Percentiles rank a stretch among this genome's conserved stretches.
Evolutionary conservation across 768 basidiomycete genomes (phyloP).

Genomic region (Ramaria sp.): DNA sequence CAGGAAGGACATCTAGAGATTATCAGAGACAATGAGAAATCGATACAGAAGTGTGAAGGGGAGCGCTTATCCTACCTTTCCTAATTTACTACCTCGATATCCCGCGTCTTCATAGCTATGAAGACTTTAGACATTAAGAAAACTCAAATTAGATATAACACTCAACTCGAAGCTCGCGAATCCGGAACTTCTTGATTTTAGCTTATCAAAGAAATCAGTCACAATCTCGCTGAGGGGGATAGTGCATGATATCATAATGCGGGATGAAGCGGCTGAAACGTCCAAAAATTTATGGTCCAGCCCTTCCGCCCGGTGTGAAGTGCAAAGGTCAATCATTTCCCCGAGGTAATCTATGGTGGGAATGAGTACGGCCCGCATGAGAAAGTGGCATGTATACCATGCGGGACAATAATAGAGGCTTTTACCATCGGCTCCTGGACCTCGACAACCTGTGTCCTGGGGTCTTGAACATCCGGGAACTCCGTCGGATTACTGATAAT

Average conservation of each 20-base stretch:
- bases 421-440: slow-evolving; percentile 90
- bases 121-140: neutral
- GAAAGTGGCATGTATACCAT: slow-evolving; percentile 39
- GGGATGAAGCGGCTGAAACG: slow-evolving; percentile 34
- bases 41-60: too few relatives aligned
- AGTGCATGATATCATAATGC: slow-evolving; percentile 71
- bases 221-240: slow-evolving; percentile 92
- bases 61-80: slow-evolving; percentile 62
- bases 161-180: slow-evolving; percentile 86
- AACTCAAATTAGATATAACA: slow-evolving; percentile 10
- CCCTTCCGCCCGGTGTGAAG: slow-evolving; percentile 71
- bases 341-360: slow-evolving; percentile 69
- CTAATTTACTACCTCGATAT: slow-evolving; percentile 69
- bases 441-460: slow-evolving; percentile 43
- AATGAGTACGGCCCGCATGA: neutral
- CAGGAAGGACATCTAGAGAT: slow-evolving; percentile 72
- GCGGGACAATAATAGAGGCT: slow-evolving; percentile 89
- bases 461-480: slow-evolving; percentile 77
- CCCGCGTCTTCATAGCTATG: slow-evolving; percentile 89
- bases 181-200: slow-evolving; percentile 88
- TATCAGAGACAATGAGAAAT: neutral
- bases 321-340: slow-evolving; percentile 93
- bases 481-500: slow-evolving; percentile 88
- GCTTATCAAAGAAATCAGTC: slow-evolving; percentile 87
- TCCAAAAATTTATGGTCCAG: slow-evolving; percentile 82